Base-by-base conservation (phyloP, 192 early-diverging fungal species). In the Mortierella hygrophila region DNA sequence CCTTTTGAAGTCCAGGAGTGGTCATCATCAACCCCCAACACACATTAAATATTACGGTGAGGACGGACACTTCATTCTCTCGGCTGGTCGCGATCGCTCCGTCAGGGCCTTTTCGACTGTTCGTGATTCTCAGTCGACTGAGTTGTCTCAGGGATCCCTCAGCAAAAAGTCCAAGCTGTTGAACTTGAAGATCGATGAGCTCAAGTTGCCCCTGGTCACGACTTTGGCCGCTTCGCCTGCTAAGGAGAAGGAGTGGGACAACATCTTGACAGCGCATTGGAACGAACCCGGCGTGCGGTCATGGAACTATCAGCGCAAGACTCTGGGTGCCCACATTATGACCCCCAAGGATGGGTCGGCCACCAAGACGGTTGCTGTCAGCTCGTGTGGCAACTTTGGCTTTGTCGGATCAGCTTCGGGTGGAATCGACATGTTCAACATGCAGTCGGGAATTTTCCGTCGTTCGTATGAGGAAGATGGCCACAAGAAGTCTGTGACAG, bases 371-470 rank as follows among this genome's bases (percentile, higher is more conserved):
- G 94, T 96, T 41, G 92, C 91, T 0, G 89, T 99, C 49, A 97
- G 95, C 86, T 88, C 92, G 1, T 99, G 98, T 74, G 99, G 99
- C 69, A 98, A 99, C 88, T 99, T 95, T 94, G 97, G 95, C 9
- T 95, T 98, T 79, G 89, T 98, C 6, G 99, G 98, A 6, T 92
- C 94, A 37, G 85, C 92, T 11, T 83, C 87, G 42, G 99, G 99
- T 69, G 75, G 80, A 16, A 91, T 99, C 54, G 97, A 97, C 69
- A 95, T 96, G 94, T 97, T 93, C 92, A 99, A 98, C 90, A 93
- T 99, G 94, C 99, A 99, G 79, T 98, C 97, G 35, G 98, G 98
- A 11, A 69, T 94, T 54, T 88, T 92, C 44, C 93, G 96, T 46
- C 93, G 93, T 71, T 89, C 93, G 44, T 98, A 96, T 83, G 80